Conservation (phyloP, 768 basidiomycete genomes). For the Tephrocybe sp. region DNA sequence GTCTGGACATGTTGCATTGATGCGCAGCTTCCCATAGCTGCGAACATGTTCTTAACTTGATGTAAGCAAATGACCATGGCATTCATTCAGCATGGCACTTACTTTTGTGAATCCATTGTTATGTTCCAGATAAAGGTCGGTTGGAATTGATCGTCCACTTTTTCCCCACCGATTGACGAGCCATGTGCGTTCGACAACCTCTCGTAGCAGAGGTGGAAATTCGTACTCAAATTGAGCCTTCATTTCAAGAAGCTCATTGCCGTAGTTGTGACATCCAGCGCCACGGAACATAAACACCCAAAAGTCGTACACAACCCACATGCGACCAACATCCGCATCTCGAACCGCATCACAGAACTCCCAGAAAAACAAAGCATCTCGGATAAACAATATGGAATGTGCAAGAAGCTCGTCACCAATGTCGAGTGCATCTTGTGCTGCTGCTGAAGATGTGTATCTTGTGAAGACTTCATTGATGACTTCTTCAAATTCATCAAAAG, state of each 20-base stretch:
- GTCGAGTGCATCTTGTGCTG: too few relatives aligned
- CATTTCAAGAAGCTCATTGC: conserved; percentile 23
- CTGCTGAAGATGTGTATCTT: too few relatives aligned
- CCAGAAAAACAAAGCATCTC: conserved; percentile 20
- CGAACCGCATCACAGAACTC: conserved; percentile 22
- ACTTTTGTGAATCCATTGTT: too few relatives aligned
- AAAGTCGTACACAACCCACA: conserved; percentile 23
- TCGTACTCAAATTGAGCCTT: conserved; percentile 24
- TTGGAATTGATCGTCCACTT: conserved; percentile 20
- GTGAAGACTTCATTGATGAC: too few relatives aligned
- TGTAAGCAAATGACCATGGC: too few relatives aligned
- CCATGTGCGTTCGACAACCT: conserved; percentile 26
- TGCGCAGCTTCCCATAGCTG: too few relatives aligned
- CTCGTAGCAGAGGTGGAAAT: conserved; percentile 12
- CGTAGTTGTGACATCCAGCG: conserved; percentile 22
- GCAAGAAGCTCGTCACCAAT: too few relatives aligned
- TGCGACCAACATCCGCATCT: conserved; percentile 20
- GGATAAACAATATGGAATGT: conserved; percentile 20
- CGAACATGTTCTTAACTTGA: too few relatives aligned
- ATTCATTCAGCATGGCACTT: too few relatives aligned
- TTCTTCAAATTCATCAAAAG: too few relatives aligned
- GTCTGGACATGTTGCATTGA: too few relatives aligned
- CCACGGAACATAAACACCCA: conserved; percentile 27
- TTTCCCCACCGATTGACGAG: conserved; percentile 26
- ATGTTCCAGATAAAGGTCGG: conserved; percentile 28